Evolutionary conservation across 1,284 basidiomycete species (phyloP).

Genomic region (Lentinula novae-zelandiae): DNA sequence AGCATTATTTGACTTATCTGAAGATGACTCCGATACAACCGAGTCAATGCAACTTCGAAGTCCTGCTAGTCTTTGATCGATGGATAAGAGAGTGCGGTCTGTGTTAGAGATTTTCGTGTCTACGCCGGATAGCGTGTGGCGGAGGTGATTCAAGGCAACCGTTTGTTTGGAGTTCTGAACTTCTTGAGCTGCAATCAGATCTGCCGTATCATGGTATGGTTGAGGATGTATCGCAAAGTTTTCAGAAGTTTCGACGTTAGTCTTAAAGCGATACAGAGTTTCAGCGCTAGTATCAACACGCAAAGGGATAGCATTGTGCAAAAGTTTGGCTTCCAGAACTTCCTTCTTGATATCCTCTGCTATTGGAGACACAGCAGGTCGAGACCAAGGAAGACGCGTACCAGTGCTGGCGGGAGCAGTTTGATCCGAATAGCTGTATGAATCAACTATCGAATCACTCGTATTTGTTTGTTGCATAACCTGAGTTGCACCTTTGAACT

Average conservation of each 20-base stretch:
- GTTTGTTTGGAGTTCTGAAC: slow-evolving; percentile 4
- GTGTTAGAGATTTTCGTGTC: slow-evolving; percentile 12
- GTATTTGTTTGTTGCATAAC: neutral
- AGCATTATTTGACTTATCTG: neutral
- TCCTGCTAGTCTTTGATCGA: slow-evolving; percentile 23
- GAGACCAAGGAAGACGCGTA: neutral
- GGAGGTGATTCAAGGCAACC: slow-evolving; percentile 15
- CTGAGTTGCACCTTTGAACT: neutral
- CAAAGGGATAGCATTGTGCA: neutral
- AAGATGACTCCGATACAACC: neutral
- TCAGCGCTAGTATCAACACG: neutral
- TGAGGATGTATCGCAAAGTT: neutral
- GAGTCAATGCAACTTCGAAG: slow-evolving; percentile 17
- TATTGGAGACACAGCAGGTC: neutral
- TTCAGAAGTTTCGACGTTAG: neutral
- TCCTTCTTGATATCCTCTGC: neutral
- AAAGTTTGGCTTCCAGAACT: neutral
- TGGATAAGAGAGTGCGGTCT: slow-evolving; percentile 10
- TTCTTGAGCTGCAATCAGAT: slow-evolving; percentile 1
- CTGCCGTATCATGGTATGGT: neutral
- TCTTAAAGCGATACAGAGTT: neutral
- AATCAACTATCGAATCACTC: slow-evolving; percentile 7
- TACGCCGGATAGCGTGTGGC: slow-evolving; percentile 15
- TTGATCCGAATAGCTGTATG: neutral
- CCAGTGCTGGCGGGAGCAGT: neutral